phyloP scores from a whole-genome alignment of 2,329 filamentous ascomycete genomes.

The Fusarium verrucosum region DNA sequence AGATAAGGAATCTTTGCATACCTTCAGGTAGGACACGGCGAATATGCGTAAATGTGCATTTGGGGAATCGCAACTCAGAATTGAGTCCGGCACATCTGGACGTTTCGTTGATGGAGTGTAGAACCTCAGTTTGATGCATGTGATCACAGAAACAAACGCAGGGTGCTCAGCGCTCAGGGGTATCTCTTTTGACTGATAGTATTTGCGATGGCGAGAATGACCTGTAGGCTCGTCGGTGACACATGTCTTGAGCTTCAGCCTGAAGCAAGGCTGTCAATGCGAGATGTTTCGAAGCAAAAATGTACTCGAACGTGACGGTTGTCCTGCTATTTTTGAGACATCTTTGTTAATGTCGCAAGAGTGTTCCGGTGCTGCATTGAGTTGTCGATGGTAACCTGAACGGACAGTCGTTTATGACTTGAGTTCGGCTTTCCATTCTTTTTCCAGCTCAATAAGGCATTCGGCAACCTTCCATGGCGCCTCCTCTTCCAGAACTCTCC shows the following conservation, averaged over 20 bases:
- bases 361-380: not conserved
- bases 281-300: not conserved
- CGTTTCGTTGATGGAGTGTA: not conserved
- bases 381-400: not conserved
- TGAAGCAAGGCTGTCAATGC: not conserved
- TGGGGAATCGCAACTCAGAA: not conserved
- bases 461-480: slow-evolving; percentile 63
- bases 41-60: not conserved
- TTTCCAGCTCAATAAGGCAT: slow-evolving; percentile 58
- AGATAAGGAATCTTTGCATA: slow-evolving; percentile 35
- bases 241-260: not conserved
- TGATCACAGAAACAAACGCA: slow-evolving; percentile 11
- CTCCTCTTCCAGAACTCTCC: slow-evolving; percentile 59
- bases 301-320: not conserved
- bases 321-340: not conserved
- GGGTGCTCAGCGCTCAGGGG: slow-evolving; percentile 3
- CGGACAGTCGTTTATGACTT: slow-evolving; percentile 15
- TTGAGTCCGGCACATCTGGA: not conserved
- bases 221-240: not conserved
- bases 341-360: not conserved
- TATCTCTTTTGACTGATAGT: not conserved
- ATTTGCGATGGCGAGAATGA: not conserved
- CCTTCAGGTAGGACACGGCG: slow-evolving; percentile 5
- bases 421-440: slow-evolving; percentile 49
- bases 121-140: not conserved